Evolutionary conservation across 768 basidiomycete genomes (phyloP).

Genomic region (Serendipita vermifera): DNA sequence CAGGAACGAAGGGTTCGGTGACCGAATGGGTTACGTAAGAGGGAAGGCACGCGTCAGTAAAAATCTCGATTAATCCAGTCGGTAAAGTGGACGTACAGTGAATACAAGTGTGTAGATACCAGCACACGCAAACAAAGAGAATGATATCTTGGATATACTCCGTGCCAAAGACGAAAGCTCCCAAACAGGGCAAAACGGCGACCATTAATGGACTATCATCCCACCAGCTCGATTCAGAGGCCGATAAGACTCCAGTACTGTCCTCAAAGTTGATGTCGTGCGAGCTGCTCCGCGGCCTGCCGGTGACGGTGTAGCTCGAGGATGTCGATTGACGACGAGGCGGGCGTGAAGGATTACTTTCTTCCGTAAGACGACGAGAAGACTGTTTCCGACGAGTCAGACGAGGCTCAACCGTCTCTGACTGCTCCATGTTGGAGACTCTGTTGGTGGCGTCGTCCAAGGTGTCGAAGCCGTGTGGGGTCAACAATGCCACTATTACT

Average conservation of each 20-base stretch:
- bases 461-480: too few species aligned
- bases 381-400: too few species aligned
- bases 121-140: slow-evolving; percentile 6
- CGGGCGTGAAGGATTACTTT: too few species aligned
- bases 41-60: too few species aligned
- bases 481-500: too few species aligned
- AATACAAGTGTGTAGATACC: slow-evolving; percentile 4
- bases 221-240: neutral
- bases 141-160: slow-evolving; percentile 8
- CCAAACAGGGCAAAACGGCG: slow-evolving; percentile 5
- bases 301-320: too few species aligned
- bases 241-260: neutral
- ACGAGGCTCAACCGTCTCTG: too few species aligned
- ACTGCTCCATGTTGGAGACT: too few species aligned
- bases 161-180: slow-evolving; percentile 6
- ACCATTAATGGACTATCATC: neutral
- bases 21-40: neutral
- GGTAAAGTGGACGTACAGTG: neutral
- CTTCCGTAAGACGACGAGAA: too few species aligned
- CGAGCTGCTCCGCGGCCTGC: neutral
- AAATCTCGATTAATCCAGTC: too few species aligned
- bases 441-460: too few species aligned
- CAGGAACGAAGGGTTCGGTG: neutral
- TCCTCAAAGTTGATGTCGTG: neutral
- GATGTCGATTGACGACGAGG: too few species aligned